Evolutionary conservation across 139 green algal species (phyloP).

Genomic region (Nannochloris sp.): DNA sequence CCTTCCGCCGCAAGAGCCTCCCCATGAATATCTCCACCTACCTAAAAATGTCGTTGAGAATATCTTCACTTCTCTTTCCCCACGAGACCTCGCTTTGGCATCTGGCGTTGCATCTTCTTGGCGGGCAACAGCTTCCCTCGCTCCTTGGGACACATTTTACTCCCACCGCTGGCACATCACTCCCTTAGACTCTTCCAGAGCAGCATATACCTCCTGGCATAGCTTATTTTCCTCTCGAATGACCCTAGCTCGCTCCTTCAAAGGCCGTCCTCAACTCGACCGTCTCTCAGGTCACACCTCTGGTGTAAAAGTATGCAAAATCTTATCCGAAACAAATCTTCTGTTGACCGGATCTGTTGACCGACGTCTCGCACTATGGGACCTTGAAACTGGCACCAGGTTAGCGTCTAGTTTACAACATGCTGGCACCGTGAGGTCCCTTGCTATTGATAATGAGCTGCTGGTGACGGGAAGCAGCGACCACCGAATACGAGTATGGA

Average conservation of each 20-base stretch:
- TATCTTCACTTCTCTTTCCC: conserved; percentile 13
- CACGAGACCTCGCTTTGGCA: conserved; percentile 5
- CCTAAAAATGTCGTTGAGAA: conserved; percentile 3
- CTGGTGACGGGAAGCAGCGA: background rate
- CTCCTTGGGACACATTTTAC: conserved; percentile 36
- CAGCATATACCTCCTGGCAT: background rate
- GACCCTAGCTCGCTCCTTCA: background rate
- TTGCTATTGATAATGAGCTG: conserved; percentile 5
- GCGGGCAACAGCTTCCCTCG: conserved; percentile 1
- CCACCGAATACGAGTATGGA: background rate
- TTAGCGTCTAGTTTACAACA: background rate
- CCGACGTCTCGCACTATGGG: background rate
- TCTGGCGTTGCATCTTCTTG: conserved; percentile 3
- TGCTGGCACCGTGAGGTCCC: background rate
- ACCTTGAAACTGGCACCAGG: background rate
- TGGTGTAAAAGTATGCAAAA: conserved; percentile 9
- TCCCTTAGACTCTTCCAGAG: background rate
- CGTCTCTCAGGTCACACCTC: conserved; percentile 1
- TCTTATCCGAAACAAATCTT: background rate
- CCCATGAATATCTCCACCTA: background rate
- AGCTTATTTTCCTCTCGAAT: background rate
- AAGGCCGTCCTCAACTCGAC: conserved; percentile 15
- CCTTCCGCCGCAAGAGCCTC: background rate
- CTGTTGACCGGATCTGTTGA: conserved; percentile 3
- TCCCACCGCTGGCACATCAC: conserved; percentile 12